Conservation (phyloP, 495 filamentous ascomycete species). For the Lichina pygmaea region DNA sequence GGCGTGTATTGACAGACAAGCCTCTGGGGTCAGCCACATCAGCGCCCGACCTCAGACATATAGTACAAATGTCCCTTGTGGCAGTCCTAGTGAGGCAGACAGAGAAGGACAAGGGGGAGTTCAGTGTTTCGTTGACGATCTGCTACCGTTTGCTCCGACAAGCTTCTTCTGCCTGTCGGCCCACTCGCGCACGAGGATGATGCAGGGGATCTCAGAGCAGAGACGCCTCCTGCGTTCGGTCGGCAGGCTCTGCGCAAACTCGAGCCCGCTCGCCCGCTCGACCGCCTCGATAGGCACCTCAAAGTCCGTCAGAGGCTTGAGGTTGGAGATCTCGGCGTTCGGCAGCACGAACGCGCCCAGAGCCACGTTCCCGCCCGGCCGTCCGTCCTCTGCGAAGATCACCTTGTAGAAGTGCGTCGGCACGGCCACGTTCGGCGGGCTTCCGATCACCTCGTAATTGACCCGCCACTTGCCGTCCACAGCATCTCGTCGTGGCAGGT, state of each 20-base stretch:
- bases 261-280: slow-evolving; percentile 72
- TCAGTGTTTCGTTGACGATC: slow-evolving; percentile 14
- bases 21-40: no score
- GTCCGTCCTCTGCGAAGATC: slow-evolving; percentile 75
- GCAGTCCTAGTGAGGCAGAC: no score
- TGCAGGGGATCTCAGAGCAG: slow-evolving; percentile 64
- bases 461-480: slow-evolving; percentile 83
- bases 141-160: no score
- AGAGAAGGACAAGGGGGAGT: no score
- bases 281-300: slow-evolving; percentile 83
- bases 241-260: slow-evolving; percentile 65
- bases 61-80: neutral
- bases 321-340: slow-evolving; percentile 71
- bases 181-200: slow-evolving; percentile 51
- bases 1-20: no score
- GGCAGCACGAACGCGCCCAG: slow-evolving; percentile 88
- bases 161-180: slow-evolving; percentile 29
- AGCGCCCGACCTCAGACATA: no score
- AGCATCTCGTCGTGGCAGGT: slow-evolving; percentile 54
- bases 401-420: slow-evolving; percentile 99
- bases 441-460: slow-evolving; percentile 87
- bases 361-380: slow-evolving; percentile 45
- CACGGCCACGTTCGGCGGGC: slow-evolving; percentile 80
- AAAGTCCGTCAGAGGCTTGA: slow-evolving; percentile 62
- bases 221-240: slow-evolving; percentile 43